Evolutionary conservation across 2,329 filamentous ascomycete genomes (phyloP), one percentile per base, ranked within the genome.

Genomic region (Botryotinia narcissicola): DNA sequence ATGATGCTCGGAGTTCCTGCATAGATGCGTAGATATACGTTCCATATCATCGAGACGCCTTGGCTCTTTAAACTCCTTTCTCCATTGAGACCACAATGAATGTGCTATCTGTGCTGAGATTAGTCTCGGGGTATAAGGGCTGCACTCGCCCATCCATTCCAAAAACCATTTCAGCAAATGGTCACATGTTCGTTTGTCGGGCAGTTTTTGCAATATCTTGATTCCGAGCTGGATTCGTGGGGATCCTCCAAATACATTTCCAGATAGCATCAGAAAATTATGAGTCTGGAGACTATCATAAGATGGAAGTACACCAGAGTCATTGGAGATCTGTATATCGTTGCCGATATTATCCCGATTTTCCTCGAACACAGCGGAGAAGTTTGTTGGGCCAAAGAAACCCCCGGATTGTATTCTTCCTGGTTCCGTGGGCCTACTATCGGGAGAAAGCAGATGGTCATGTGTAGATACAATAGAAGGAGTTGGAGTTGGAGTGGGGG

Each of bases 361-460:
- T 63, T 81, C 79, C 18, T 76, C 68, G 70, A 80, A 81, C 16
- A 80, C 78, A 14, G 79, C 79, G 1, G 79, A 80, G 75, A 80
- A 81, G 70, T 76, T 79, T 16, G 79, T 80, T n/a, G 79, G 78
- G 18, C 78, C 78, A 59, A 78, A 78, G 71, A 78, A 78, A 14
- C 76, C 76, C 32, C 73, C 73, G n/a, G 64, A 59, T 48, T 74
- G 70, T 9, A 48, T 72, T 42, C 62, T 40, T 14, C 61, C 70
- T 8, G 37, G 37, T 16, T 67, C 67, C 18, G 48, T 61, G 42
- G 72, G 60, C 22, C 68, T 66, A 46, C 54, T 71, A 51, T 73
- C 64, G 20, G 44, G 16, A 25, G 44, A 37, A 61, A 59, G 20
- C 25, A 59, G 18, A 40, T 14, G n/a, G 1, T 35, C 22, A 25